These are phyloP conservation scores for Pythium utonaiense DNA, from an alignment of 352 stramenopile species.

Conservation along the genomic window DNA sequence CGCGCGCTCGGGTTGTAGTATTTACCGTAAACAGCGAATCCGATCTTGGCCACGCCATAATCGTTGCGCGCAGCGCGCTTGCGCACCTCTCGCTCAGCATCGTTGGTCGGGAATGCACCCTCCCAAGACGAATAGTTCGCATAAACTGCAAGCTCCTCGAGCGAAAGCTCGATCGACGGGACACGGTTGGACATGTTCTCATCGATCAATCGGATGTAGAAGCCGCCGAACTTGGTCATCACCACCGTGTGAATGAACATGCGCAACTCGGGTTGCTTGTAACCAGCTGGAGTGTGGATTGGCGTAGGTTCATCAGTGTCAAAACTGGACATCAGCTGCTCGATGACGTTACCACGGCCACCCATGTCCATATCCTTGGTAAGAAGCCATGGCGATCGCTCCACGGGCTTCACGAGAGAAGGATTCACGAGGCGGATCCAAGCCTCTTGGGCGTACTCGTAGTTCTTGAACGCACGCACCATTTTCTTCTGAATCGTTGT, in stretches of 20 bases:
- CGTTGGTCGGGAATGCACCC: slow-evolving; percentile 24
- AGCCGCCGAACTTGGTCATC: slow-evolving; percentile 80
- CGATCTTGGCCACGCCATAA: slow-evolving; percentile 70
- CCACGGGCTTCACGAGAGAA: slow-evolving; percentile 56
- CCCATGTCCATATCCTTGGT: slow-evolving; percentile 82
- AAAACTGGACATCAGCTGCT: slow-evolving; percentile 73
- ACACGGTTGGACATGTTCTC: slow-evolving; percentile 70
- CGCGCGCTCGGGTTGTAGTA: slow-evolving; percentile 83
- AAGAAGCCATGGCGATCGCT: slow-evolving; percentile 70
- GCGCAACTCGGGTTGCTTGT: slow-evolving; percentile 24
- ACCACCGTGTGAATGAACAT: slow-evolving; percentile 80
- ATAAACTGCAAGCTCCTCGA: slow-evolving; percentile 77
- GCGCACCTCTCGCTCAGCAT: slow-evolving; percentile 36
- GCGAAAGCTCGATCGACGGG: slow-evolving; percentile 72
- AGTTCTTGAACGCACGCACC: slow-evolving; percentile 82
- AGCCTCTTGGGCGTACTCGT: slow-evolving; percentile 84
- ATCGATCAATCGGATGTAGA: slow-evolving; percentile 85
- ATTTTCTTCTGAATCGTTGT: slow-evolving; percentile 83
- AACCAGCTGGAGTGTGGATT: background rate
- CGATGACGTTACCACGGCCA: slow-evolving; percentile 63
- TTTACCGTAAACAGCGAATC: slow-evolving; percentile 83
- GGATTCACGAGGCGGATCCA: slow-evolving; percentile 82
- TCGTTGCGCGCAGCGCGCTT: slow-evolving; percentile 50
- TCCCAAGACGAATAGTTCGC: slow-evolving; percentile 75
- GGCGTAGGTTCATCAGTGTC: slow-evolving; percentile 21